phyloP scores from a whole-genome alignment of 2,329 filamentous ascomycete genomes.

The Microdochium trichocladiopsis region DNA sequence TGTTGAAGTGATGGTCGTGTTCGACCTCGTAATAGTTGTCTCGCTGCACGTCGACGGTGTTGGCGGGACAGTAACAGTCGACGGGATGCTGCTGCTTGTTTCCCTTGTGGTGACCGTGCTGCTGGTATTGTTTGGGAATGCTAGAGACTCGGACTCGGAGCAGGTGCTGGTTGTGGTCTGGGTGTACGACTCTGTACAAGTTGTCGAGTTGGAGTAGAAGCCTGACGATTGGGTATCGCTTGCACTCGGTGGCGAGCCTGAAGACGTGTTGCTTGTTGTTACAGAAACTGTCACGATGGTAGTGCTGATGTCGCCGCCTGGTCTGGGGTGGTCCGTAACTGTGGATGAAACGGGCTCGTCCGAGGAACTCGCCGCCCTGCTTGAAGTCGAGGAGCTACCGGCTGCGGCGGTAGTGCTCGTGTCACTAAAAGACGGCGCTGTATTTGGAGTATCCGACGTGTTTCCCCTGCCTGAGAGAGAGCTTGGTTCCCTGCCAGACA shows the following conservation, averaged over 20 bases:
- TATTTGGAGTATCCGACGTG: too few relatives aligned
- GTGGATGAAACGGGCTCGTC: neutral
- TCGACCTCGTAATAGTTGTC: constrained; percentile 8
- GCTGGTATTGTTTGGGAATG: neutral
- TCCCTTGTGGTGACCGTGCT: neutral
- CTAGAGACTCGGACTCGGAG: neutral
- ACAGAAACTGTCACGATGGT: neutral
- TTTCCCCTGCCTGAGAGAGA: neutral
- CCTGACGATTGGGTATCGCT: neutral
- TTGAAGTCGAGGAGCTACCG: neutral
- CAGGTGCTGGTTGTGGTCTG: neutral
- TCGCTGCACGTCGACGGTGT: constrained; percentile 10
- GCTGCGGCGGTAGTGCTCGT: neutral
- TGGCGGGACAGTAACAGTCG: constrained; percentile 1
- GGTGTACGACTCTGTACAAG: neutral
- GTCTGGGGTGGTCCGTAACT: neutral
- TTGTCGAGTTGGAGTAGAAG: neutral
- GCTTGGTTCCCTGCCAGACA: neutral
- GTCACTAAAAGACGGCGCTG: too few relatives aligned
- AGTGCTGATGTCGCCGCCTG: neutral
- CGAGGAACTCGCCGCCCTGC: neutral
- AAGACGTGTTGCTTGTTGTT: neutral
- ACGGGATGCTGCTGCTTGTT: neutral
- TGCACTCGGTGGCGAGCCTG: neutral
- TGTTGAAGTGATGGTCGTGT: constrained; percentile 2